Evolutionary conservation across 108 stramenopile genomes (phyloP).

Genomic region (Mediolabrus comicus): DNA sequence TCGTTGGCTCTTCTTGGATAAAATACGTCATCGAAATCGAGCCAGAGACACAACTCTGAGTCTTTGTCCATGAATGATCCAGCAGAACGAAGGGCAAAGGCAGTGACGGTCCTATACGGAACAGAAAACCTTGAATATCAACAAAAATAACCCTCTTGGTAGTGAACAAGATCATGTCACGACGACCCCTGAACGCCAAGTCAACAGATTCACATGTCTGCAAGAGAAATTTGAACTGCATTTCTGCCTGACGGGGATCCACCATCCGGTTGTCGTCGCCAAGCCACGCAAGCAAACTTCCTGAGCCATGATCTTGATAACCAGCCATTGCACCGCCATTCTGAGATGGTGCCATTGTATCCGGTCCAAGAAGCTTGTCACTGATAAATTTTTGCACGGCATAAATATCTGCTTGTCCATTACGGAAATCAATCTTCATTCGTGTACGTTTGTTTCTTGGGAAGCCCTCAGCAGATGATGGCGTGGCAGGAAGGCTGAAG

Average conservation of each 20-base stretch:
- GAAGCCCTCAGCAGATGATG: constrained; percentile 15
- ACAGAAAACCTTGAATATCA: constrained; percentile 59
- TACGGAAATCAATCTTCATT: constrained; percentile 57
- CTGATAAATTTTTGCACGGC: constrained; percentile 58
- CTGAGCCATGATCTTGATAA: constrained; percentile 19
- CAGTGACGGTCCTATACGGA: constrained; percentile 50
- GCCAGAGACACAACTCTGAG: constrained; percentile 55
- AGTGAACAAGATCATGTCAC: constrained; percentile 62
- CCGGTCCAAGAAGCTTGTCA: constrained; percentile 58
- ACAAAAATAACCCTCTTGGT: constrained; percentile 56
- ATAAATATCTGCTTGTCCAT: constrained; percentile 57
- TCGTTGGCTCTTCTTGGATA: constrained; percentile 41
- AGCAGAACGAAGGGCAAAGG: constrained; percentile 49
- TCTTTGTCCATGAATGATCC: constrained; percentile 61
- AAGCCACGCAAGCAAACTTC: constrained; percentile 46
- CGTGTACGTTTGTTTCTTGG: constrained; percentile 44
- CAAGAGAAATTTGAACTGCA: constrained; percentile 43
- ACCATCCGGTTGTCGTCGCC: constrained; percentile 61
- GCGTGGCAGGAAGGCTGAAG: constrained; percentile 46
- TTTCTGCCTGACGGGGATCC: constrained; percentile 51
- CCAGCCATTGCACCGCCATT: constrained; percentile 28
- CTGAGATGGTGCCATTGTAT: constrained; percentile 31
- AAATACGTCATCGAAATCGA: constrained; percentile 59
- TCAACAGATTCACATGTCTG: constrained; percentile 63
- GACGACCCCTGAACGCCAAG: constrained; percentile 57